Evolutionary conservation across 2,329 filamentous ascomycete genomes (phyloP), one percentile per base, ranked within the genome.

Genomic region (Alternaria consortialis): DNA sequence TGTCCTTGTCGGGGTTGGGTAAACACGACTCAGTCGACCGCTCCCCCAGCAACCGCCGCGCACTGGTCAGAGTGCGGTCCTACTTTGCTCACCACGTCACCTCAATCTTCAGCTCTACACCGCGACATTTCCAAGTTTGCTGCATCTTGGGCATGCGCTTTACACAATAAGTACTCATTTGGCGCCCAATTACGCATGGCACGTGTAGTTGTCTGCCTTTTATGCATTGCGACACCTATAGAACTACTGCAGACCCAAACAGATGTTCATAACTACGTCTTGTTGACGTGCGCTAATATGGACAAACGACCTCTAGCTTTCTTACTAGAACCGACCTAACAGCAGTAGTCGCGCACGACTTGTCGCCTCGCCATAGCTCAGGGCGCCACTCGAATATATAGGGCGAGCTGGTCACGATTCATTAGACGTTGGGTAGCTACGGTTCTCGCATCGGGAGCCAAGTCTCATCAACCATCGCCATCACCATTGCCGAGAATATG

Each of bases 41-140:
- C 63, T 68, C 58, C 66, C 66, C 64, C 56, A 57, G 66, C 66
- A 68, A 65, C 66, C 51, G 53, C 52, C 58, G 42, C 37, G 40
- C 54, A 58, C 56, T 29, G 23, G 39, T 55, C 59, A 48, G 43
- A 12, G 17, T 17, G 44, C 57, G 53, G 56, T 61, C 46, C 64
- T 56, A 60, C 60, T 52, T 42, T 37, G 29, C 43, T 31, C 58
- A 65, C 58, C 66, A 67, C 66, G 64, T 68, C 66, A 68, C 62
- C 39, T 60, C 54, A 48, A 39, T 51, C 58, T 39, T 50, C 40
- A 57, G 44, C 53, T 57, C 58, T 43, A 53, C 54, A 44, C 53
- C 53, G 34, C 48, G 50, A 50, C 32, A 37, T 39, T 20, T 42
- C 39, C 20, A 25, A 7, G 11, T 42, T 36, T 40, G 36, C 42